These are phyloP conservation scores for Limonomyces culmigenus DNA, from an alignment of 1,284 basidiomycete genomes.

Conservation along the genomic window DNA sequence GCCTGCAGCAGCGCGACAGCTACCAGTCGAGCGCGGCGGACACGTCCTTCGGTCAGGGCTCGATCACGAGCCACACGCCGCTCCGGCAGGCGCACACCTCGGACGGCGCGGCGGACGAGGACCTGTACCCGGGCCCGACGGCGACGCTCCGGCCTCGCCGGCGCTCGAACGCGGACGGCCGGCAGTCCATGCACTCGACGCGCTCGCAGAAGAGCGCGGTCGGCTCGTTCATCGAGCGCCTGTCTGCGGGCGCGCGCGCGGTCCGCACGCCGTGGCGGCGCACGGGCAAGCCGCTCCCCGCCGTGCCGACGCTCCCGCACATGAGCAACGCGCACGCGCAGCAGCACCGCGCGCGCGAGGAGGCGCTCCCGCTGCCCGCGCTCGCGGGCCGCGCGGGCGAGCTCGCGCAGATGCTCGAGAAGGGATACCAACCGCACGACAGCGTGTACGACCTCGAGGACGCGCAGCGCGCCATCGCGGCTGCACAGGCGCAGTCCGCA, in stretches of 20 bases:
- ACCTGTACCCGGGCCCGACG: background rate
- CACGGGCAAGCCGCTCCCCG: slow-evolving; percentile 42
- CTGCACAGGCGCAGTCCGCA: no score
- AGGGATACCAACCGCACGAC: slow-evolving; percentile 31
- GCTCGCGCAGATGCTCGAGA: slow-evolving; percentile 30
- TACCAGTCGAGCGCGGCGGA: background rate
- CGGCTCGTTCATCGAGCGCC: slow-evolving; percentile 30
- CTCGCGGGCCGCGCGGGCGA: slow-evolving; percentile 33
- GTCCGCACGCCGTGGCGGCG: slow-evolving; percentile 26
- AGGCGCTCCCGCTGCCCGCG: slow-evolving; percentile 27
- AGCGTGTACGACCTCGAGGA: slow-evolving; percentile 10
- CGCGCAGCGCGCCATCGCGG: background rate
- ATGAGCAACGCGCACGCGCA: slow-evolving; percentile 23
- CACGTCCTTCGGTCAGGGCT: background rate
- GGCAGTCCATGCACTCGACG: slow-evolving; percentile 24
- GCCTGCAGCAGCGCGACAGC: background rate
- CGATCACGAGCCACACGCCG: background rate
- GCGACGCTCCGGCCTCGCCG: background rate
- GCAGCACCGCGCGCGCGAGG: slow-evolving; percentile 25
- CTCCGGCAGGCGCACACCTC: background rate
- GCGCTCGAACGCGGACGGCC: slow-evolving; percentile 1
- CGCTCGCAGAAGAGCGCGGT: slow-evolving; percentile 22
- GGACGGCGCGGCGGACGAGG: background rate
- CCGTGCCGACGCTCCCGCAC: slow-evolving; percentile 29
- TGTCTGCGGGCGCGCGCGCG: slow-evolving; percentile 22